Evolutionary conservation across 2,329 filamentous ascomycete species (phyloP), one percentile per base, ranked within the genome.

Genomic region (Monilinia laxa): DNA sequence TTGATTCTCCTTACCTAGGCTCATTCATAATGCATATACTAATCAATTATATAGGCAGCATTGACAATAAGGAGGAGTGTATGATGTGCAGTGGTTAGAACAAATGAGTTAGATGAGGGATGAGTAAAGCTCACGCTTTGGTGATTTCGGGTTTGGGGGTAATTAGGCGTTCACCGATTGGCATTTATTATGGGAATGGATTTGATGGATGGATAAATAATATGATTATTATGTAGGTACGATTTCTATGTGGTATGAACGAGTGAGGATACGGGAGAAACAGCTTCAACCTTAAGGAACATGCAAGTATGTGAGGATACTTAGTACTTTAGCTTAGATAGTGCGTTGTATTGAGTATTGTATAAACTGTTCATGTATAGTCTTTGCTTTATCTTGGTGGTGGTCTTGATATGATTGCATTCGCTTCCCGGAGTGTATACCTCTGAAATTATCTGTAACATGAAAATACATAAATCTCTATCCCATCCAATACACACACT

Each of bases 21-120:
- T 62, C 14, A 25, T 9, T 9, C 38, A 56, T 18, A 18, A 65
- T 60, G 64, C 38, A 69, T 3, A 75, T 80, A 75, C 83, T 76
- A 73, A 74, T 20, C 38, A 40, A 51, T 58, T 63, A 54, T 18
- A 74, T 68, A 90, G 88, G 88, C 84, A 97, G 93, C 81, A 98
- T 99, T 79, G 93, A 98, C 77, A 97, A 98, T 83, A 92, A 90
- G 73, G 95, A 99, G 78, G 85, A 90, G 58, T 99, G 95, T 78
- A 78, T 97, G 71, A 98, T 99, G 95, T 99, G 95, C 88, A 96
- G 92, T 80, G 94, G 93, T 82, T 98, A 76, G 69, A 70, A 14
- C 63, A 54, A 56, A 73, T 68, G 69, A 18, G 28, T 35, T 23
- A 6, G 31, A 49, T 49, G 55, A 28, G 55, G 62, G 58, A 63